Evolutionary conservation across 371 early-diverging fungal genomes (phyloP), one percentile per base, ranked within the genome.

Genomic region (Homolaphlyctis polyrhiza): DNA sequence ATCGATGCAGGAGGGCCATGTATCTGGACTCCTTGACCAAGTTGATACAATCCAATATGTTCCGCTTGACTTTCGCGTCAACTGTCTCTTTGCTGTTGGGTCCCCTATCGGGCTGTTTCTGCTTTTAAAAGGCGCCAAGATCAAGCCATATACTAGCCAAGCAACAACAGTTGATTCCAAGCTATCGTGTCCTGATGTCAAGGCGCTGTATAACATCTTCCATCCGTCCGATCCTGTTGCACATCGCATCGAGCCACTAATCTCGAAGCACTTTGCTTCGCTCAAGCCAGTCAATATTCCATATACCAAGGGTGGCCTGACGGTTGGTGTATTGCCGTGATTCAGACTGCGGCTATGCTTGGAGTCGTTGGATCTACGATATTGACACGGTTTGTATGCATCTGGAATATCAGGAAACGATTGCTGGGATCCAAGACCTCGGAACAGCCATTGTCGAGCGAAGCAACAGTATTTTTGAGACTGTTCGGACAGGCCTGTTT

Each of bases 261-360:
- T 89, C 54, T 70, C 74, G 21, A 78, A 80, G 16, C 74, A 77
- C 23, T 76, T 82, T 33, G 73, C 76, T 0, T 67, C 74, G 0
- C 76, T 79, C 43, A 87, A 87, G 50, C 92, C 93, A 1, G 84
- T 82, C 6, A 80, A 83, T 1, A 81, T 93, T 36, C 88, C 87
- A 0, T 93, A 93, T 64, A 86, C 86, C 52, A 93, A 93, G 64
- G 93, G 93, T 6, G 93, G 93, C 0, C 73, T 91, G 8, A 89
- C 83, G 58, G 85, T 86, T 47, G 27, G 54, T 1, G n/a, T n/a
- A n/a, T n/a, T n/a, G n/a, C n/a, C n/a, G n/a, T n/a, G n/a, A n/a
- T n/a, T n/a, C n/a, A n/a, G n/a, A n/a, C n/a, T n/a, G n/a, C n/a
- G n/a, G n/a, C n/a, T n/a, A n/a, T n/a, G n/a, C n/a, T n/a, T n/a